Evolutionary conservation across 176 grass and related monocot genomes (phyloP).

Genomic region (Oryza punctata): DNA sequence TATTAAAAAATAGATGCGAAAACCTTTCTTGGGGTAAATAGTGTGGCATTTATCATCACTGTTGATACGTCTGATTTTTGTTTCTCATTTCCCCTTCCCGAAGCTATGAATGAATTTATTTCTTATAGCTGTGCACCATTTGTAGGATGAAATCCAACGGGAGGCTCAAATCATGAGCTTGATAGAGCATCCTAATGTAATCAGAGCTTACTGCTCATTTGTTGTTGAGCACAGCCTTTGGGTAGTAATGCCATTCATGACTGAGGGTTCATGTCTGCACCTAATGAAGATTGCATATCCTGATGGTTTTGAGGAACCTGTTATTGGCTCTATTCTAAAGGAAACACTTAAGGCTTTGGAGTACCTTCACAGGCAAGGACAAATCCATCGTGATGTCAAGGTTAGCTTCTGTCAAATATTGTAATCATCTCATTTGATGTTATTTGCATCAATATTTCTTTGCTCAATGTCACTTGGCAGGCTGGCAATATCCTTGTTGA

Average conservation of each 20-base stretch:
- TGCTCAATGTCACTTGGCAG: conserved; percentile 47
- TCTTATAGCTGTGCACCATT: conserved; percentile 25
- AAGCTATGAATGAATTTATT: conserved; percentile 17
- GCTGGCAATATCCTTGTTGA: conserved; percentile 98
- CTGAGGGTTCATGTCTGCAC: conserved; percentile 94
- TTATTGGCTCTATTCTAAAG: conserved; percentile 93
- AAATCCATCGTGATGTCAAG: conserved; percentile 99
- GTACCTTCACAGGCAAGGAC: conserved; percentile 95
- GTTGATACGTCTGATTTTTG: neutral
- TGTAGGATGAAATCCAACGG: conserved; percentile 86
- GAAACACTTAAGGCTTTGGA: conserved; percentile 97
- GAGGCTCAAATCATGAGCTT: conserved; percentile 99
- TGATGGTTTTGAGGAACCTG: conserved; percentile 89
- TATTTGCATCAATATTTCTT: conserved; percentile 15
- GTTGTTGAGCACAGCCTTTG: conserved; percentile 84
- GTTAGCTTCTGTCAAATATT: conserved; percentile 39
- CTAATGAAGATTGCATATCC: conserved; percentile 93
- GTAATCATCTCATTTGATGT: neutral
- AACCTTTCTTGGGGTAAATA: neutral
- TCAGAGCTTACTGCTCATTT: conserved; percentile 92
- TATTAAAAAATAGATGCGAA: neutral
- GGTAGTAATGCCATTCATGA: conserved; percentile 99
- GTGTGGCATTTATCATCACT: neutral
- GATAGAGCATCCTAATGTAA: conserved; percentile 96
- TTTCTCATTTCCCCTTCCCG: neutral